A percentile compares a stretch with the other conserved stretches of the same genome.
Evolutionary conservation across 768 basidiomycete species (phyloP).

Genomic region (Symmetrospora coprosmae): DNA sequence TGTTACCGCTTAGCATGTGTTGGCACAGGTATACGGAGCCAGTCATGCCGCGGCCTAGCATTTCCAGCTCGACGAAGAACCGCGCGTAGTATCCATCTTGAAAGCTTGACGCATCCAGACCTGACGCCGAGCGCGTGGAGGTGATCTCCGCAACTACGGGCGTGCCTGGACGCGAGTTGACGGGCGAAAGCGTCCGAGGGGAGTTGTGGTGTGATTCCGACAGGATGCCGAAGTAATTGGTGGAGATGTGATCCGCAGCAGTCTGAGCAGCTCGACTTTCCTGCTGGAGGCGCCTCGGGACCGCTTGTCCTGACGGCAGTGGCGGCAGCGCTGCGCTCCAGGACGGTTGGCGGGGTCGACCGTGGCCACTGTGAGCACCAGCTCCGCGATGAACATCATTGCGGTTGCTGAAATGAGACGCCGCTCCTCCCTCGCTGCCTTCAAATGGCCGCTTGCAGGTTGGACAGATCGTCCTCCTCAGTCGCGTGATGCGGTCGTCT

Average conservation of each 20-base stretch:
- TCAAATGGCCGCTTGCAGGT: too few species aligned
- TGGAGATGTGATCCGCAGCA: neutral
- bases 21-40: conserved; percentile 81
- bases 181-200: neutral
- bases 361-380: too few species aligned
- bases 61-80: conserved; percentile 79
- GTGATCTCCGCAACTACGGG: neutral
- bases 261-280: too few species aligned
- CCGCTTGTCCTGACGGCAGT: too few species aligned
- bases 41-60: conserved; percentile 87
- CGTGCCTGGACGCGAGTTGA: conserved; percentile 16
- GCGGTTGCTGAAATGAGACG: too few species aligned
- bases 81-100: conserved; percentile 34
- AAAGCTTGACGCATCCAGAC: neutral
- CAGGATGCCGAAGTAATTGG: conserved; percentile 18
- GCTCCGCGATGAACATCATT: too few species aligned
- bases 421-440: too few species aligned
- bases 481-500: too few species aligned
- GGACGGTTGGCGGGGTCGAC: too few species aligned
- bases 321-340: too few species aligned
- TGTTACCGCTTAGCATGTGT: conserved; percentile 77
- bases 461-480: too few species aligned
- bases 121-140: neutral
- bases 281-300: too few species aligned
- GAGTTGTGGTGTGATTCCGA: neutral